These are phyloP conservation scores for Mycena citricolor DNA, from an alignment of 1,284 basidiomycete genomes.

Conservation along the genomic window DNA sequence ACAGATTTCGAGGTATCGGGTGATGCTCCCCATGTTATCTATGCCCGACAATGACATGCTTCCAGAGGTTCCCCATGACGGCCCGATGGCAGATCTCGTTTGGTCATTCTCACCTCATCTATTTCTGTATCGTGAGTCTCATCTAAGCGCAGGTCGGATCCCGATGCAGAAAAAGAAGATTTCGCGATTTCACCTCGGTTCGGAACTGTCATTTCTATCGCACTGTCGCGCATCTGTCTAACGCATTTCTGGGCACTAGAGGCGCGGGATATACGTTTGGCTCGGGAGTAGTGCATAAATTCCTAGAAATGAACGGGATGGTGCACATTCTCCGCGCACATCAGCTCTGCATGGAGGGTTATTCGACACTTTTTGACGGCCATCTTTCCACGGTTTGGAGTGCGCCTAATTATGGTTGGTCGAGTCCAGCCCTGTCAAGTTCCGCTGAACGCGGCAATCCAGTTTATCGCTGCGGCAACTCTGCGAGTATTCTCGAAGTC, in stretches of 20 bases:
- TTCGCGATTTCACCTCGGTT: slow-evolving; percentile 98
- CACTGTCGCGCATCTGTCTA: slow-evolving; percentile 16
- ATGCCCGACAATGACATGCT: too few relatives aligned
- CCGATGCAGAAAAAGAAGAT: slow-evolving; percentile 98
- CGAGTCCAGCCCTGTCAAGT: too few relatives aligned
- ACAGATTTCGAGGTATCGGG: slow-evolving; percentile 97
- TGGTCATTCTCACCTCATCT: too few relatives aligned
- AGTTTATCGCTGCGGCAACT: slow-evolving; percentile 91
- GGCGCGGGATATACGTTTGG: slow-evolving; percentile 99
- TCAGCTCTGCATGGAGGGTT: slow-evolving; percentile 99
- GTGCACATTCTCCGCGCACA: slow-evolving; percentile 97
- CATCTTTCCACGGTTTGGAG: slow-evolving; percentile 98
- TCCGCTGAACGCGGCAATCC: neutral
- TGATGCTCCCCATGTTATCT: too few relatives aligned
- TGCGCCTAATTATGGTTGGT: slow-evolving; percentile 90
- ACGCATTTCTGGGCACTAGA: slow-evolving; percentile 44
- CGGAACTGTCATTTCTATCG: slow-evolving; percentile 29
- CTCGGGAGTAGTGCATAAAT: slow-evolving; percentile 97
- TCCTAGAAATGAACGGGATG: slow-evolving; percentile 93
- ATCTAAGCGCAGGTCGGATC: too few relatives aligned
- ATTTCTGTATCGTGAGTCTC: too few relatives aligned
- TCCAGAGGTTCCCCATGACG: slow-evolving; percentile 99
- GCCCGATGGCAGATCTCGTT: slow-evolving; percentile 99
- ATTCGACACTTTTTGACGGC: slow-evolving; percentile 91
- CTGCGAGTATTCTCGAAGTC: slow-evolving; percentile 94